Evolutionary conservation across 192 early-diverging fungal species (phyloP), one percentile per base, ranked within the genome.

Genomic region (Haplosporangium gracile): DNA sequence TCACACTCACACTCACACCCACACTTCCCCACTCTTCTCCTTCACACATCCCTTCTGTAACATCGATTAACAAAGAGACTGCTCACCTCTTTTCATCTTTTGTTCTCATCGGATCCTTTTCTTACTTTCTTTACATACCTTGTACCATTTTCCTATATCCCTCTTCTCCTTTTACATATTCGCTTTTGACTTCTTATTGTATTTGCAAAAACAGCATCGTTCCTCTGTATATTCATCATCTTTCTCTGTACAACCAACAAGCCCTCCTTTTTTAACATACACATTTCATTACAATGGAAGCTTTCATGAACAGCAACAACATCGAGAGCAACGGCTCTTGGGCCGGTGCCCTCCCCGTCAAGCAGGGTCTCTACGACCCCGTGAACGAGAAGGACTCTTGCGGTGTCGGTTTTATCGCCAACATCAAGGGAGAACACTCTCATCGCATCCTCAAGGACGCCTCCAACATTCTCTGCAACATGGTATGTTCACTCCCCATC

Each of bases 331-430:
- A 91, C 82, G 77, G 65, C 68, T 93, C 90, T 68, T 98, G 97
- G 97, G 96, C 97, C 57, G 94, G 93, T 55, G 92, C 93, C n/a
- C 82, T 98, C 84, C 97, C 98, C 24, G 84, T 91, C 53, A 93
- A 94, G 49, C 97, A 97, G 84, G 98, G 95, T 42, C 92, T 98
- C 32, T 98, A 98, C 78, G 89, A 97, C 81, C 97, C 97, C 22
- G 91, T 92, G 74, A 91, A 93, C 85, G 97, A 99, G 91, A 97
- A 97, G 79, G 97, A 98, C 89, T 92, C 97, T 5, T 99, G 98
- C 88, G 98, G 98, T 89, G 98, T 99, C 73, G 98, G 98, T 6
- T 99, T 99, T 88, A 96, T 99, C 68, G 95, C 96, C 77, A 94
- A 97, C 90, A 97, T 99, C 90, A 96, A 97, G 87, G 98, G 97